Percentiles rank a stretch among this genome's conserved stretches.
Evolutionary conservation across 2,329 filamentous ascomycete genomes (phyloP).

Genomic region (Acephala macrosclerotiorum): DNA sequence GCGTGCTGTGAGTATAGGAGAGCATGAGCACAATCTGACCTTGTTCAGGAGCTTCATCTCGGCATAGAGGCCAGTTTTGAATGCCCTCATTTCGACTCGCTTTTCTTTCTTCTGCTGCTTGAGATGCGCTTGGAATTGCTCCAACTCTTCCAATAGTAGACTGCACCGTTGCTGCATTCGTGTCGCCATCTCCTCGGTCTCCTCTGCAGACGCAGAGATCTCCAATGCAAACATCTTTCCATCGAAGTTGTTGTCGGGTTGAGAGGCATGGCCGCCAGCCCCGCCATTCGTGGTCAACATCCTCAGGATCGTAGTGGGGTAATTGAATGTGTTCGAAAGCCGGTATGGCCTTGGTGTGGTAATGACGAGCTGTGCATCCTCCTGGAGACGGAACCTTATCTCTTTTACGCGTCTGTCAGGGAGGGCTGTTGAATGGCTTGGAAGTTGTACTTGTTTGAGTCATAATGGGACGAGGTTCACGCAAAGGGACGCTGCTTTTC

Average conservation of each 20-base stretch:
- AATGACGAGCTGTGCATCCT: not conserved
- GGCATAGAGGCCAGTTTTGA: constrained; percentile 54
- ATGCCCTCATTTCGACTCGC: constrained; percentile 56
- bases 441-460: not conserved
- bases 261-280: constrained; percentile 17
- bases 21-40: constrained; percentile 35
- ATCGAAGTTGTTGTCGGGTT: constrained; percentile 11
- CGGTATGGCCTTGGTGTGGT: not conserved
- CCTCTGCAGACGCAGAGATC: constrained; percentile 16
- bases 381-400: not conserved
- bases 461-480: no score
- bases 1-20: not conserved
- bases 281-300: constrained; percentile 5
- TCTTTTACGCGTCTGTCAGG: not conserved
- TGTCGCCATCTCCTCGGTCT: constrained; percentile 28
- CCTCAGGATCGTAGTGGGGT: not conserved
- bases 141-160: constrained; percentile 52
- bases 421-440: not conserved
- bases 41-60: constrained; percentile 57
- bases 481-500: no score
- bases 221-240: constrained; percentile 15
- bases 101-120: constrained; percentile 52
- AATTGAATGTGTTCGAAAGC: not conserved
- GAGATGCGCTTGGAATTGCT: constrained; percentile 52
- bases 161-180: constrained; percentile 43